phyloP scores from a whole-genome alignment of 805 yeast species.

The Naumovozyma baii region DNA sequence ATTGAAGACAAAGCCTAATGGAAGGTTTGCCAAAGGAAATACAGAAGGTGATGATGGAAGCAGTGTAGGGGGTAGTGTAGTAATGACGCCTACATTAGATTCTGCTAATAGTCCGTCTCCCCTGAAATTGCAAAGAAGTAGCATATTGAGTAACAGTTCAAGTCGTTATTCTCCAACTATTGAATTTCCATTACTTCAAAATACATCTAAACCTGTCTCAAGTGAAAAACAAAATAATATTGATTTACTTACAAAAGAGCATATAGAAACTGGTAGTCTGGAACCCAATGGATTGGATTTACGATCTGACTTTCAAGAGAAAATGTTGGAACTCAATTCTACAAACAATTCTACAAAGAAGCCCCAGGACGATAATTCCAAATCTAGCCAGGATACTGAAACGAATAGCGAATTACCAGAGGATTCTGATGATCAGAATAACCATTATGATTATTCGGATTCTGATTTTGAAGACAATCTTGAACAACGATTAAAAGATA shows the following conservation, averaged over 20 bases:
- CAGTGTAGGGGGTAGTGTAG: constrained; percentile 25
- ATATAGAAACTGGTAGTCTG: too few species aligned
- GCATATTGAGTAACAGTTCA: constrained; percentile 10
- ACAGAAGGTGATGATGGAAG: constrained; percentile 8
- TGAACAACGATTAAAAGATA: constrained; percentile 22
- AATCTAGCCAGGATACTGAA: not conserved
- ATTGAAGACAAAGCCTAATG: constrained; percentile 10
- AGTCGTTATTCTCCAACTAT: constrained; percentile 7
- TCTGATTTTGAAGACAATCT: constrained; percentile 30
- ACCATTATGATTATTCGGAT: constrained; percentile 23
- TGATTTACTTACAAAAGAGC: too few species aligned
- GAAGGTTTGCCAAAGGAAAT: constrained; percentile 1
- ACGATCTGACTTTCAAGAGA: too few species aligned
- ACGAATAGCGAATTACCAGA: not conserved
- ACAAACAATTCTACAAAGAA: too few species aligned
- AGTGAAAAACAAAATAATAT: too few species aligned
- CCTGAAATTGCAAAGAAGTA: constrained; percentile 3
- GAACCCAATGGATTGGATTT: too few species aligned
- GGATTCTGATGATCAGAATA: not conserved
- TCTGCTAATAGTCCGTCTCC: constrained; percentile 2
- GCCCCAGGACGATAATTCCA: constrained; percentile 1
- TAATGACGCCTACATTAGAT: constrained; percentile 14
- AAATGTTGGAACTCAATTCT: too few species aligned
- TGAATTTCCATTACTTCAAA: too few species aligned
- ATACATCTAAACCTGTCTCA: too few species aligned